Evolutionary conservation across 2,329 filamentous ascomycete genomes (phyloP), one percentile per base, ranked within the genome.

Genomic region (Periglandula ipomoeae): DNA sequence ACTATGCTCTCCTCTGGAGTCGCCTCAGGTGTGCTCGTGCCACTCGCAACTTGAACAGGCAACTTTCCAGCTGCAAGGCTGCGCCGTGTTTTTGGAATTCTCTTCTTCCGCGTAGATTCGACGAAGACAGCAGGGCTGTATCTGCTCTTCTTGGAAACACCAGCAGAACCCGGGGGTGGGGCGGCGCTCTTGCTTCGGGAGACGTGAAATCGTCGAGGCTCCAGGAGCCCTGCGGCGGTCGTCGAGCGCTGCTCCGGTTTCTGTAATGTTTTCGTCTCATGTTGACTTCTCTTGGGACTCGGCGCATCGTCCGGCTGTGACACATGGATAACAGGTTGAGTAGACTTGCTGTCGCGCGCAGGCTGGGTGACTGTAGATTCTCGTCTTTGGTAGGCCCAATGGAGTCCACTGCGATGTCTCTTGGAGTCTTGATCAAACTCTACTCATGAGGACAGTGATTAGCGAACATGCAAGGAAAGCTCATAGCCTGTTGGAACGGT

Each of bases 351-450:
- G 11, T 47, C 44, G 9, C 4, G 23, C 37, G 10, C 32, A 15
- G 48, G 55, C 55, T 51, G 59, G 55, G 51, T 51, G 52, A 58
- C 51, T 23, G 62, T 59, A 23, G 65, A 58, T 42, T 70, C 61
- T 50, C 75, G 72, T 53, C 76, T 73, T 52, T 75, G 74, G 55
- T 81, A 82, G n/a, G 79, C 70, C 65, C 74, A 81, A 53, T 68
- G 70, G 50, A 65, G 69, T 35, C 68, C 69, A 55, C 70, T 74
- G 43, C 73, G 70, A 56, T 74, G 74, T 51, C 78, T 69, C 60
- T 82, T 81, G 47, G 66, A 70, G 42, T 68, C 65, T 40, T 69
- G 65, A 50, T 81, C 76, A 50, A 81, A 67, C 44, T 76, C 75
- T 79, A 22, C 17, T 3, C 0, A 32, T 32, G 15, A 10, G 49